Evolutionary conservation across 2,329 filamentous ascomycete species (phyloP).

Genomic region (Aspergillus floridensis): DNA sequence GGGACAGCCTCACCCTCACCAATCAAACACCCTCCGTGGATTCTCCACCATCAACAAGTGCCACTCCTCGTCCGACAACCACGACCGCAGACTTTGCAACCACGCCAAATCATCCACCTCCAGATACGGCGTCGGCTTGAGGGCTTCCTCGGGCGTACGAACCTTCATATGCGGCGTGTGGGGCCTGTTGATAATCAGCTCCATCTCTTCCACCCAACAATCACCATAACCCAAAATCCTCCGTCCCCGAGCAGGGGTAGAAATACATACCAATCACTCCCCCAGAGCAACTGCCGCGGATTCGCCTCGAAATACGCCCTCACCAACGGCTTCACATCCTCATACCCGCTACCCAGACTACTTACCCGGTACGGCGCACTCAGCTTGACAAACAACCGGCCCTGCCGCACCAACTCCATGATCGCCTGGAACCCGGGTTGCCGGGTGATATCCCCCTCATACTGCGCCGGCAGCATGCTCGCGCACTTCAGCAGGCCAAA

Average conservation of each 20-base stretch:
- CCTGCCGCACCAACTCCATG: conserved; percentile 30
- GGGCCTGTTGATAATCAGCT: conserved; percentile 24
- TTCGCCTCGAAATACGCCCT: conserved; percentile 34
- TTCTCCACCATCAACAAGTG: conserved; percentile 24
- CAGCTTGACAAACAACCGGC: conserved; percentile 38
- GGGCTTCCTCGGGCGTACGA: conserved; percentile 32
- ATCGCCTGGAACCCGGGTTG: conserved; percentile 33
- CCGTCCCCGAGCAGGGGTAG: too few species aligned
- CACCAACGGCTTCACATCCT: conserved; percentile 33
- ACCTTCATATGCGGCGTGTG: conserved; percentile 41
- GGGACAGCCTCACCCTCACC: background rate
- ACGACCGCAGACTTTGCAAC: conserved; percentile 26
- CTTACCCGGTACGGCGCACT: conserved; percentile 40
- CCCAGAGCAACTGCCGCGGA: conserved; percentile 35
- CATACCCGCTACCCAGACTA: conserved; percentile 29
- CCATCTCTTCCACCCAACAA: background rate
- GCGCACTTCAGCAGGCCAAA: conserved; percentile 37
- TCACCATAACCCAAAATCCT: too few species aligned
- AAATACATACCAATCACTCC: conserved; percentile 35
- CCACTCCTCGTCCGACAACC: conserved; percentile 26
- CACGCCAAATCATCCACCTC: conserved; percentile 27
- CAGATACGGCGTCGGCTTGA: conserved; percentile 31
- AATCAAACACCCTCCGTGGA: conserved; percentile 17
- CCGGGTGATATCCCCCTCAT: conserved; percentile 20
- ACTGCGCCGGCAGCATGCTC: conserved; percentile 30